Conservation (phyloP, 306 rosid genomes). For the Corylus heterophylla region DNA sequence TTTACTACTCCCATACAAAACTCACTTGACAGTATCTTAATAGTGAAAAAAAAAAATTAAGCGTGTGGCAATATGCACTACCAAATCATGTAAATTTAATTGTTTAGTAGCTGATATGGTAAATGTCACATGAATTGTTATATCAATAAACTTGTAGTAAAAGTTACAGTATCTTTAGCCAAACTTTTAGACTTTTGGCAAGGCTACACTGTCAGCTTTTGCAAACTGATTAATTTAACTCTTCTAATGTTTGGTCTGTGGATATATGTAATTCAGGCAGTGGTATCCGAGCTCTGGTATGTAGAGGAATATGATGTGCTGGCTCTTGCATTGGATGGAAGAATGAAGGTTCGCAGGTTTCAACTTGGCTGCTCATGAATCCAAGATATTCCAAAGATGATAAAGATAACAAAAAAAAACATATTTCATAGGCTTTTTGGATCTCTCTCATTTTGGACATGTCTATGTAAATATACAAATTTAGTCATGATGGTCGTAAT, state of each 20-base stretch:
- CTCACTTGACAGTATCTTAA: no score
- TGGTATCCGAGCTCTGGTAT: slow-evolving; percentile 87
- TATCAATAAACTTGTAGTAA: no score
- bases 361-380: slow-evolving; percentile 63
- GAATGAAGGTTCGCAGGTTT: slow-evolving; percentile 69
- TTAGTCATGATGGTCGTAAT: not conserved
- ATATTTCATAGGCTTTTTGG: not conserved
- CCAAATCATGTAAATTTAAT: no score
- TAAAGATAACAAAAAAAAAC: not conserved
- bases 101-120: no score
- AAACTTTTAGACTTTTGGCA: not conserved
- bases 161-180: no score
- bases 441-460: not conserved
- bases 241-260: not conserved
- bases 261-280: slow-evolving; percentile 53
- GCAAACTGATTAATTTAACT: not conserved
- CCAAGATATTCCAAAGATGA: slow-evolving; percentile 28
- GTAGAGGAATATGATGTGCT: slow-evolving; percentile 91
- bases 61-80: no score
- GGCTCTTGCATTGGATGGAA: slow-evolving; percentile 92
- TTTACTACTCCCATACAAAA: no score
- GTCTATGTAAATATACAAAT: not conserved
- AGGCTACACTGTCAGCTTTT: not conserved
- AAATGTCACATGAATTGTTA: no score
- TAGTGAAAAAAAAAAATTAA: not conserved